Conservation (phyloP, 345 rosid species). For the Rubroshorea leprosula region DNA sequence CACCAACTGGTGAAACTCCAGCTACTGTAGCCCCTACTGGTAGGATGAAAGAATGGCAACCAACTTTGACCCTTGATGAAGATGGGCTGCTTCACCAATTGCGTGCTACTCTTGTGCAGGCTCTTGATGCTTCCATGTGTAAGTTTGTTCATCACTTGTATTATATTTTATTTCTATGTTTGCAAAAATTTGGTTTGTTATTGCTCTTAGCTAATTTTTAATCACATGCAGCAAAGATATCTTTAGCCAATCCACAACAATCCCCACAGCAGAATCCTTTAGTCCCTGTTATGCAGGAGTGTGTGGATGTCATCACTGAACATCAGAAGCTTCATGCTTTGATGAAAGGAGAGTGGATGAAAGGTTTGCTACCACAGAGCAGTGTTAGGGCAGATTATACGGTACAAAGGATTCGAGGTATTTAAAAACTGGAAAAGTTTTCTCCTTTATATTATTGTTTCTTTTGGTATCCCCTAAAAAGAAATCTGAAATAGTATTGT, state of each 20-base stretch:
- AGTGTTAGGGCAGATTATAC: conserved; percentile 65
- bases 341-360: conserved; percentile 94
- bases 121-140: conserved; percentile 63
- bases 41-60: conserved; percentile 74
- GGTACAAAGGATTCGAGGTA: conserved; percentile 77
- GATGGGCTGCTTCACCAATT: conserved; percentile 78
- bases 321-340: conserved; percentile 83
- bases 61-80: conserved; percentile 70
- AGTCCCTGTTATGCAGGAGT: conserved; percentile 71
- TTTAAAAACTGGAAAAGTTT: conserved; percentile 6
- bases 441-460: conserved; percentile 3
- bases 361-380: conserved; percentile 78
- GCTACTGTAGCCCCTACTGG: conserved; percentile 46
- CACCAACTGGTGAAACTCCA: conserved; percentile 36
- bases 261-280: conserved; percentile 58
- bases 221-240: conserved; percentile 48
- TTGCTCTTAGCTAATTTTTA: conserved; percentile 13
- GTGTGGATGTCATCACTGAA: conserved; percentile 80
- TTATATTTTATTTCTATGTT: conserved; percentile 2
- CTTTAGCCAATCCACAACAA: conserved; percentile 48
- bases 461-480: neutral
- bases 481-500: neutral
- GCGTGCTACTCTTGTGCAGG: conserved; percentile 68
- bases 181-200: conserved; percentile 6
- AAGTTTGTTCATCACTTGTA: conserved; percentile 25